Evolutionary conservation across 225 moss, liverwort and hornwort genomes (phyloP), one percentile per base, ranked within the genome.

Genomic region (Rhytidiadelphus loreus): DNA sequence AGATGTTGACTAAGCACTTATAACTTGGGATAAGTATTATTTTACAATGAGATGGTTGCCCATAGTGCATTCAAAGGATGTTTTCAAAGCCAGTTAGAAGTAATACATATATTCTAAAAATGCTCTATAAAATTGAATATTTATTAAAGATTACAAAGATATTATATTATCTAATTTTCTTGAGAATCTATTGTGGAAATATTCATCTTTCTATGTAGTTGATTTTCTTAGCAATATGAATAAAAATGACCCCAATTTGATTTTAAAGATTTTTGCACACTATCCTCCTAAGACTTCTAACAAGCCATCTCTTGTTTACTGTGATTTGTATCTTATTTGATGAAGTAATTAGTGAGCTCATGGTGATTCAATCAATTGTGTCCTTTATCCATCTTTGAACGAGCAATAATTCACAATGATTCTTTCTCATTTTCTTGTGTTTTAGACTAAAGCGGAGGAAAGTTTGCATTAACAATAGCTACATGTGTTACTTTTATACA

Each of bases 271-370:
- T 68, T n/a, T n/a, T 7, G 7, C 2, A 23, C 23, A 69, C 7
- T 4, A 2, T 8, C 19, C 0, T 19, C 13, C 2, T 13, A 6
- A 23, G 23, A 39, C 13, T 69, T 39, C 4, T 13, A 4, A 2
- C 13, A 39, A 69, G 39, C 13, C 39, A 23, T 69, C 12, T 12
- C 3, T n/a, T 68, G 12, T 6, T 12, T 68, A n/a, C 6, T 0
- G 22, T n/a, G 22, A n/a, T 21, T 21, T 22, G n/a, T n/a, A n/a
- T n/a, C 8, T 20, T 66, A n/a, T 2, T 6, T 1, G 3, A 4
- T 66, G 4, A 68, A n/a, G 22, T 11, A 12, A n/a, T n/a, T n/a
- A n/a, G n/a, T 22, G 22, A 68, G 22, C 8, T 3, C 6, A n/a
- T n/a, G 11, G 7, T 66, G 19, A 66, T 66, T 66, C 66, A 68